Base-by-base conservation (phyloP, 495 filamentous ascomycete genomes). In the Xylaria cubensis region DNA sequence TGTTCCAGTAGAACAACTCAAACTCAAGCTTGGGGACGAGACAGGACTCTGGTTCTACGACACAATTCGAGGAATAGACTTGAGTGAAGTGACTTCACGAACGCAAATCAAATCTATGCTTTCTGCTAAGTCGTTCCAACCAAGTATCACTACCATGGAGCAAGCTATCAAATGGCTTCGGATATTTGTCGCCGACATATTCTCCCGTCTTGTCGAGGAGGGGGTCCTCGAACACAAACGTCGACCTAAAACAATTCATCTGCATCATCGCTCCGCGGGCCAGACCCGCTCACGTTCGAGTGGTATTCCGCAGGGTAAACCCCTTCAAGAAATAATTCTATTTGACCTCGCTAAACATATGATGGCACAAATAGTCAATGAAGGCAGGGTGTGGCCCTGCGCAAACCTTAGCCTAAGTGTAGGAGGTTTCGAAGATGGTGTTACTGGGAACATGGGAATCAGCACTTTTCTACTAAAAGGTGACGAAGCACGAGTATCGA, bases 31-130 rank as follows among this genome's bases (percentile, higher is more conserved):
- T 15, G 93, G 94, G 34, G 93, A 97, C 65, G 93, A 97, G 50
- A 97, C 91, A 2, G 95, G 94, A 19, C 83, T 88, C 8, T 98
- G 95, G 94, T 85, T 99, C 29, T 95, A 97, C 82, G 87, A 92
- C 66, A 90, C 91, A 24, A 90, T 98, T 55, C 90, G 97, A 0
- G 96, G 96, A 0, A 90, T 93, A 64, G 96, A 99, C 78, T 80
- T 82, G 51, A 97, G 91, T 77, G 94, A 97, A 81, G 94, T 98
- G 74, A 97, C 94, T 75, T 86, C 94, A 46, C 89, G 96, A 70
- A 97, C 94, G 15, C 92, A 94, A 75, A 97, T 97, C 79, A 98
- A 98, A 77, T 95, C 92, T 26, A 99, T 99, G 96, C 87, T 98
- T n/a, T 97, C 93, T 2, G 95, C 96, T 56, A 99, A 99, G 77